Evolutionary conservation across 1,284 basidiomycete genomes (phyloP).

Genomic region (Blastosporella zonata): DNA sequence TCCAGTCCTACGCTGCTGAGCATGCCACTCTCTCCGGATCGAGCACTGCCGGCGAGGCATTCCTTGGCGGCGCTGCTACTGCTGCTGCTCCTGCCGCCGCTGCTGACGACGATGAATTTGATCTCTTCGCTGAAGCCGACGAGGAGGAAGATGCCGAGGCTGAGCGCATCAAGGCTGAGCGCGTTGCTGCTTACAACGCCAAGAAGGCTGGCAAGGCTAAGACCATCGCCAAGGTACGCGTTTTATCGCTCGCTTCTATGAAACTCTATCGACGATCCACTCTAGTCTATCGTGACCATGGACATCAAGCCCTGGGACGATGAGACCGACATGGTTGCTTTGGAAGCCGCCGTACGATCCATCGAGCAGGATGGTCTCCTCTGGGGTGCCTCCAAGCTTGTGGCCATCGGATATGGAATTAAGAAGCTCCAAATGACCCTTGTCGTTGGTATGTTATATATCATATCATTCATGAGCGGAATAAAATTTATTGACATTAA

Average conservation of each 20-base stretch:
- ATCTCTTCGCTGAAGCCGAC: constrained; percentile 93
- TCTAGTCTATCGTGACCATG: constrained; percentile 88
- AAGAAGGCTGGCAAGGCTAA: constrained; percentile 95
- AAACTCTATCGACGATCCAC: constrained; percentile 7
- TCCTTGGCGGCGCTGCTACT: constrained; percentile 47
- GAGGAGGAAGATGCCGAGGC: constrained; percentile 91
- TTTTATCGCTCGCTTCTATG: not conserved
- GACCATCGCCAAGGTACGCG: constrained; percentile 77
- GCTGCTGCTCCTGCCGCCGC: constrained; percentile 35
- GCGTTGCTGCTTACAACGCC: constrained; percentile 90
- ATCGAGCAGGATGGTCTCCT: constrained; percentile 91
- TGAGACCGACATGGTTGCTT: constrained; percentile 92
- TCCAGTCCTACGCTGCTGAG: constrained; percentile 83
- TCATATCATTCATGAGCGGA: constrained; percentile 2
- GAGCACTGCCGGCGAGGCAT: constrained; percentile 78
- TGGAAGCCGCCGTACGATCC: constrained; percentile 84
- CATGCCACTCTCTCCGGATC: constrained; percentile 80
- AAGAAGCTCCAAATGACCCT: constrained; percentile 81
- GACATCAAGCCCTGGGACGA: constrained; percentile 99
- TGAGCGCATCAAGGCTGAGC: constrained; percentile 92
- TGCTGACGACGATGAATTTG: constrained; percentile 82
- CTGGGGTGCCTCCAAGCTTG: constrained; percentile 91
- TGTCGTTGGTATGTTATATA: constrained; percentile 78
- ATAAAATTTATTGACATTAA: not conserved
- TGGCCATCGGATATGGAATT: constrained; percentile 89